phyloP scores from a whole-genome alignment of 345 rosid genomes.

The Zanthoxylum bungeanum region DNA sequence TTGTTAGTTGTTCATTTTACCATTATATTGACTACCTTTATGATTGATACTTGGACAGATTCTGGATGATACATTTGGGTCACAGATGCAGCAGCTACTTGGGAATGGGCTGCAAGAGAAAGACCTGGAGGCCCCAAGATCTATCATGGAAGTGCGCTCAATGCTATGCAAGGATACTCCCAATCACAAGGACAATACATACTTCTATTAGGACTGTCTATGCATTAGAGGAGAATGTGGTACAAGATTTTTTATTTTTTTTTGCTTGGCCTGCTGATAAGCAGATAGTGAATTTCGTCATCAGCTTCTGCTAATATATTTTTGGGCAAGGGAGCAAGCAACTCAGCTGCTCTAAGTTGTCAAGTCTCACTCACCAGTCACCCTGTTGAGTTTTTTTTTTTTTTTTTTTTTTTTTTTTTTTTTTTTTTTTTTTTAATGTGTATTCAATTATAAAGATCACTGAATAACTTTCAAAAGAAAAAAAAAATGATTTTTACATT shows the following conservation, averaged over 20 bases:
- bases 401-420: neutral
- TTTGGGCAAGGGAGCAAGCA: conserved; percentile 24
- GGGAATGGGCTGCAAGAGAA: conserved; percentile 82
- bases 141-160: conserved; percentile 84
- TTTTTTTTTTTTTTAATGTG: neutral
- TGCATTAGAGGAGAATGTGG: neutral
- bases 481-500: too few relatives aligned
- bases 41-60: conserved; percentile 47
- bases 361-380: neutral
- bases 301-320: neutral
- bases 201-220: conserved; percentile 40
- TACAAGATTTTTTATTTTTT: neutral
- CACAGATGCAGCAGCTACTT: conserved; percentile 90
- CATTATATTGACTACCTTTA: neutral
- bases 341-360: conserved; percentile 25
- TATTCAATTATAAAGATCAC: neutral
- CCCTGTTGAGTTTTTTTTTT: neutral
- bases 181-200: conserved; percentile 62
- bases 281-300: conserved; percentile 2
- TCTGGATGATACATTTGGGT: conserved; percentile 87
- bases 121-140: conserved; percentile 91
- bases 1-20: neutral
- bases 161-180: conserved; percentile 90
- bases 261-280: conserved; percentile 5
- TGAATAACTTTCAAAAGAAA: neutral